Base-by-base conservation (phyloP, 768 basidiomycete species). In the Russula griseocarnosa region DNA sequence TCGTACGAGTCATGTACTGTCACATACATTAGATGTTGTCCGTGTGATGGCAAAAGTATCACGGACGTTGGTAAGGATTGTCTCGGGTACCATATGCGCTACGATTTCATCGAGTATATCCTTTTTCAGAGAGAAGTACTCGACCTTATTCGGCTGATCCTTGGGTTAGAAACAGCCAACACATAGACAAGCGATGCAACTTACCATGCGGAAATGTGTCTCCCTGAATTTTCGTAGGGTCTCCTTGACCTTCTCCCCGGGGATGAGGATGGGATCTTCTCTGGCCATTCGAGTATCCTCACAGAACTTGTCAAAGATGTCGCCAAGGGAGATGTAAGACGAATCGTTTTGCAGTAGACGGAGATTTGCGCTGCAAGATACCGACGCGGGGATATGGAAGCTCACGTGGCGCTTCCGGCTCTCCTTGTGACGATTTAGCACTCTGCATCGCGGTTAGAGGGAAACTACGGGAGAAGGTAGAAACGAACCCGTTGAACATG, bases 251-350 rank as follows among this genome's bases (percentile, higher is more conserved):
- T 95, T 92, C 73, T 98, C 94, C 22, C 88, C 91, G 18, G 88
- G 86, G 51, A 86, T 83, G 42, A 98, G 78, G 47, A 94, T 85
- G 0, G 95, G 92, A 62, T 97, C 92, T 74, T 98, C 97, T 67
- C 89, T 82, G 1, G 84, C 81, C 66, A 96, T 84, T 16, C 90
- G 86, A 38, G 75, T 79, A 61, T 83, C 81, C 63, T 87, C 81
- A 72, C 93, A 95, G 73, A 92, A 88, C 22, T 88, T 83, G 72
- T 99, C 97, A 73, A 92, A 97, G 58, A 99, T 89, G 67, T 99
- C 97, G 46, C 91, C 91, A 42, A 99, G 78, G 0, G 88, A 87
- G 69, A 94, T 81, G 71, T 97, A 95, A 0, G 95, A 97, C 0
- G 88, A 84, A 73, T 98, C 96, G 60, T 87, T 91, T 73, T 97